Conservation (phyloP, 139 green algal genomes). For the Trebouxia sp. region DNA sequence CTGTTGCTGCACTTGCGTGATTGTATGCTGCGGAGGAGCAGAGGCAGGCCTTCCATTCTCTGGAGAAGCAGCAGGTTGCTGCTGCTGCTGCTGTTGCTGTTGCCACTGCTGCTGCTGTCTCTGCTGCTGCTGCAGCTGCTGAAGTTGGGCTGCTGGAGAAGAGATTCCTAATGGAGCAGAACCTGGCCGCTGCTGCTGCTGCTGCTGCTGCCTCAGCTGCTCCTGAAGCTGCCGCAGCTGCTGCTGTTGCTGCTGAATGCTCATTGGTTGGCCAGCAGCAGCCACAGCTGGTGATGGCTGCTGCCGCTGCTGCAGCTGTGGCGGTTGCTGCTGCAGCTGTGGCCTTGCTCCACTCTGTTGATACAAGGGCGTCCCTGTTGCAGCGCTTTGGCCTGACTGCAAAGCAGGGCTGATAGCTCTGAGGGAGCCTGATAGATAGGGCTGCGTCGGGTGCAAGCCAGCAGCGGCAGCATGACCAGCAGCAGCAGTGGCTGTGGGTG, state of each 20-base stretch:
- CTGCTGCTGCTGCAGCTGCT: background rate
- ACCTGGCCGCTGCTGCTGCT: background rate
- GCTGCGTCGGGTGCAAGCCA: no score
- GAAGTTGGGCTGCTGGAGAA: background rate
- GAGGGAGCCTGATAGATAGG: no score
- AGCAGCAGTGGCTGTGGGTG: background rate
- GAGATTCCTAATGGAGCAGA: no score
- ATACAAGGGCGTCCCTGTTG: background rate
- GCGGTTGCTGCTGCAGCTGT: background rate
- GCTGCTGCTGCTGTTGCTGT: conserved; percentile 11
- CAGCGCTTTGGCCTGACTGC: background rate
- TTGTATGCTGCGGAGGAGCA: background rate
- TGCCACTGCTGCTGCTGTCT: background rate
- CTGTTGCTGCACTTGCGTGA: background rate
- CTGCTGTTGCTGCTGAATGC: background rate
- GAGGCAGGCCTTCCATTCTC: background rate
- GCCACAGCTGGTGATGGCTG: background rate
- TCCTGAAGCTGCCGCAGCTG: background rate
- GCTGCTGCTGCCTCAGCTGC: background rate
- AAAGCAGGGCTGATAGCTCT: no score
- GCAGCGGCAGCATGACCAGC: no score
- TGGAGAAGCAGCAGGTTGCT: no score
- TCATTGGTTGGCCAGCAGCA: no score
- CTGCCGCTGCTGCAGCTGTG: background rate
- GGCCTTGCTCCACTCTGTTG: no score